These are phyloP conservation scores for Annulohypoxylon stygium DNA, from an alignment of 495 filamentous ascomycete species.

Conservation along the genomic window DNA sequence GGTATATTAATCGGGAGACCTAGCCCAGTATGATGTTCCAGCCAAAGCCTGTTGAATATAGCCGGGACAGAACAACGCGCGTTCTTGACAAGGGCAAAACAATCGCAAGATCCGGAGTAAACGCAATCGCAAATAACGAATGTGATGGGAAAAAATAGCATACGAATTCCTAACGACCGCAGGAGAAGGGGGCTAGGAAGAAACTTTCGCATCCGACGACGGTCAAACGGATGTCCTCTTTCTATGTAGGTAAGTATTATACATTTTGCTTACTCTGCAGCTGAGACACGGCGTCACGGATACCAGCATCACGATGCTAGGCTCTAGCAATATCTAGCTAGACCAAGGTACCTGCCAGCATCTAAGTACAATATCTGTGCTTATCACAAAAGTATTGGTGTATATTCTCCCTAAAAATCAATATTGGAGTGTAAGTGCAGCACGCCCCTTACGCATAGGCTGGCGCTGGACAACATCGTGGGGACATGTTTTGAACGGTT, in stretches of 20 bases:
- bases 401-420: slow-evolving; percentile 24
- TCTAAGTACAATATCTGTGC: not conserved
- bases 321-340: slow-evolving; percentile 7
- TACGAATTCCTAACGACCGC: slow-evolving; percentile 2
- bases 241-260: slow-evolving; percentile 23
- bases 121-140: slow-evolving; percentile 9
- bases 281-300: slow-evolving; percentile 33
- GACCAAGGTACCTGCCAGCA: slow-evolving; percentile 12
- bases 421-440: slow-evolving; percentile 8
- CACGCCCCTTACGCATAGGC: slow-evolving; percentile 22
- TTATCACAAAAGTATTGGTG: slow-evolving; percentile 9
- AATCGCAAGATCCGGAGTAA: slow-evolving; percentile 38
- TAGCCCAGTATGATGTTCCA: slow-evolving; percentile 42
- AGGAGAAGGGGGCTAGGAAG: slow-evolving; percentile 21
- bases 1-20: slow-evolving; percentile 49
- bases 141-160: slow-evolving; percentile 5
- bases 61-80: slow-evolving; percentile 47
- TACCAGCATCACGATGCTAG: slow-evolving; percentile 27
- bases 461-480: slow-evolving; percentile 13
- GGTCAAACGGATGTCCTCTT: slow-evolving; percentile 34
- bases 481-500: slow-evolving; percentile 12
- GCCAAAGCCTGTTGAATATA: slow-evolving; percentile 45
- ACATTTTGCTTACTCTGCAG: slow-evolving; percentile 31
- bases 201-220: slow-evolving; percentile 13
- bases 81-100: slow-evolving; percentile 39